Evolutionary conservation across 73 alveolate genomes (phyloP).

Genomic region (Tetrahymena thermophila): DNA sequence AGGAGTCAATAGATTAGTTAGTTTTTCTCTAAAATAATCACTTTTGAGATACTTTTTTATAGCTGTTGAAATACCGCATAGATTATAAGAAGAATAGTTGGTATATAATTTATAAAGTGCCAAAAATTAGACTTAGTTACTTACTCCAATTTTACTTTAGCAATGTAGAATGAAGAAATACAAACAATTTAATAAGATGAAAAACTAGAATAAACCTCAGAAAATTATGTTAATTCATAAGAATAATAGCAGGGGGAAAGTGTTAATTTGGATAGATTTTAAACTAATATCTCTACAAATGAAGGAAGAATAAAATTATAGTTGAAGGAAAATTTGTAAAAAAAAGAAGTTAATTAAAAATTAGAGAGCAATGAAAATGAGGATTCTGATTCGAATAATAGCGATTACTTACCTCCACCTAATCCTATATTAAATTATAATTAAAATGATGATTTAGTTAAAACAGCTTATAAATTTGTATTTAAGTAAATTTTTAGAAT

Average conservation of each 20-base stretch:
- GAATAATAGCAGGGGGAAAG: neutral
- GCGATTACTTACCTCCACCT: neutral
- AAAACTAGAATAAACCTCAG: neutral
- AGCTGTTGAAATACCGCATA: neutral
- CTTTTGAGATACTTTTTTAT: too few relatives aligned
- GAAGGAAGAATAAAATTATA: neutral
- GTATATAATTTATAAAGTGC: neutral
- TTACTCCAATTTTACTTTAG: neutral
- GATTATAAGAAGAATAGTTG: neutral
- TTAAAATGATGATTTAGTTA: neutral
- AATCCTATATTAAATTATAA: neutral
- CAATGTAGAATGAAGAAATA: neutral
- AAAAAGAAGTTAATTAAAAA: neutral
- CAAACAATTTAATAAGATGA: neutral
- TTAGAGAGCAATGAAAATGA: neutral
- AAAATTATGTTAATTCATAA: neutral
- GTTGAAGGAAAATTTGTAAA: neutral
- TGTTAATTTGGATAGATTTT: neutral
- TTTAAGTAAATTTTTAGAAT: neutral
- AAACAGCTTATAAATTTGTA: neutral
- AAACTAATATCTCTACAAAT: neutral
- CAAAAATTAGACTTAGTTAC: neutral
- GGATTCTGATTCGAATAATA: neutral
- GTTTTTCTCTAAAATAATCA: neutral
- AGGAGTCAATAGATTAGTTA: neutral